These are phyloP conservation scores for Marchantia polymorpha DNA, from an alignment of 225 moss, liverwort and hornwort genomes.

Conservation along the genomic window DNA sequence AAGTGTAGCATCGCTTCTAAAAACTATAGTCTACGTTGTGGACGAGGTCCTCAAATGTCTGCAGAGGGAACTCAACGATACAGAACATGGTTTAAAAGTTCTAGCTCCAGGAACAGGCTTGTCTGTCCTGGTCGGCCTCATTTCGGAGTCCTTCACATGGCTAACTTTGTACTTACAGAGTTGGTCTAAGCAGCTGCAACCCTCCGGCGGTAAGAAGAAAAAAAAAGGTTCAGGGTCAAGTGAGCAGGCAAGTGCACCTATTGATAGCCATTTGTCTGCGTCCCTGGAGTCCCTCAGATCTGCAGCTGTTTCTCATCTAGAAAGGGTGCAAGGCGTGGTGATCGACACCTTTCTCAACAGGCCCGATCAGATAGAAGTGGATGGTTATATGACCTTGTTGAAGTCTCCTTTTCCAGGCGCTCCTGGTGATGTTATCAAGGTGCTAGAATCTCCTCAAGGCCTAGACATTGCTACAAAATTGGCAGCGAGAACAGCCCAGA, in stretches of 20 bases:
- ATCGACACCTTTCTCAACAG: slow-evolving; percentile 35
- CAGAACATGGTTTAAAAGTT: slow-evolving; percentile 9
- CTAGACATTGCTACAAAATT: slow-evolving; percentile 34
- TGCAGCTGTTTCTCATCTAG: slow-evolving; percentile 46
- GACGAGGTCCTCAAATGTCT: slow-evolving; percentile 30
- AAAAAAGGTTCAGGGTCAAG: slow-evolving; percentile 51
- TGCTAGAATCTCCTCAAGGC: slow-evolving; percentile 30
- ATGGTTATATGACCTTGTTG: slow-evolving; percentile 24
- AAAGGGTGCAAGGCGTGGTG: slow-evolving; percentile 42
- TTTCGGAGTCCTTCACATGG: slow-evolving; percentile 83
- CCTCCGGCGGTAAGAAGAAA: slow-evolving; percentile 75
- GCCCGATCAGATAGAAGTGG: slow-evolving; percentile 40
- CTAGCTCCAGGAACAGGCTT: slow-evolving; percentile 41
- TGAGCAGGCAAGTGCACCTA: slow-evolving; percentile 27
- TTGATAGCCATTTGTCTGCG: slow-evolving; percentile 26
- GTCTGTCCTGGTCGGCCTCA: slow-evolving; percentile 49
- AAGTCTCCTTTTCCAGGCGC: not conserved
- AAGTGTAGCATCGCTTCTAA: slow-evolving; percentile 19
- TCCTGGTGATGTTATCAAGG: slow-evolving; percentile 43
- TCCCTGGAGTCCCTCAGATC: slow-evolving; percentile 47
- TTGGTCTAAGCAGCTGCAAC: slow-evolving; percentile 72
- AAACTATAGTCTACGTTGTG: slow-evolving; percentile 25
- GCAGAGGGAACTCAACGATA: slow-evolving; percentile 12
- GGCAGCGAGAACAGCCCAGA: slow-evolving; percentile 41
- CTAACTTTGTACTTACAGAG: slow-evolving; percentile 74